Evolutionary conservation across 2,329 filamentous ascomycete species (phyloP).

Genomic region (Fusarium poae): DNA sequence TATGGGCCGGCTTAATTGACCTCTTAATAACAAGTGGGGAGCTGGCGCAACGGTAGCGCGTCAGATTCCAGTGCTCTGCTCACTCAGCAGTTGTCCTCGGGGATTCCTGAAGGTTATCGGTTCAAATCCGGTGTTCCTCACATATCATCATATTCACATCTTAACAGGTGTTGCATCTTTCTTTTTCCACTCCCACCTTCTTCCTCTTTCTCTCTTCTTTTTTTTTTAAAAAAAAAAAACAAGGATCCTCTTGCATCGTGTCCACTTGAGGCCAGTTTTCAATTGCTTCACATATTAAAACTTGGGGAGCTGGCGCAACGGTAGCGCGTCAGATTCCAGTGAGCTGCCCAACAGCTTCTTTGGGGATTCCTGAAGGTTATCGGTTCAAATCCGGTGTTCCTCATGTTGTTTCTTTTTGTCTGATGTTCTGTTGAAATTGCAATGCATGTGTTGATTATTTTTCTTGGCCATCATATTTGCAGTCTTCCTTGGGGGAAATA

Average conservation of each 20-base stretch:
- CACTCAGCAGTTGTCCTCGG: neutral
- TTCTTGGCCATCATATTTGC: no score
- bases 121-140: conserved; percentile 37
- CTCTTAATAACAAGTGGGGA: conserved; percentile 15
- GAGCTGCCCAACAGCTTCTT: neutral
- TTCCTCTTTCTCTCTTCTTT: neutral
- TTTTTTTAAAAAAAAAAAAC: neutral
- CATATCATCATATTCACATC: neutral
- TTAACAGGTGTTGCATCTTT: neutral
- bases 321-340: conserved; percentile 15
- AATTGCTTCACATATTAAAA: neutral
- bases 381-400: conserved; percentile 27
- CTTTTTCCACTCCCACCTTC: neutral
- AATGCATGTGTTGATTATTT: neutral
- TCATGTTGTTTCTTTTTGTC: conserved; percentile 6
- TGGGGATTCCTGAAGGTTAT: conserved; percentile 25
- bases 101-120: conserved; percentile 34
- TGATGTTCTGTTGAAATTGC: neutral
- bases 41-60: conserved; percentile 23
- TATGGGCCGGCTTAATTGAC: rapidly evolving
- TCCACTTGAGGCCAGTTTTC: neutral
- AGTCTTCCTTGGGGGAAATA: neutral
- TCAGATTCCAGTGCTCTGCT: conserved; percentile 26
- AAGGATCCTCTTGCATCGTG: neutral
- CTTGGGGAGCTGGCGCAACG: conserved; percentile 15